phyloP scores from a whole-genome alignment of 768 basidiomycete species.

The Boletus vermiculosoides region DNA sequence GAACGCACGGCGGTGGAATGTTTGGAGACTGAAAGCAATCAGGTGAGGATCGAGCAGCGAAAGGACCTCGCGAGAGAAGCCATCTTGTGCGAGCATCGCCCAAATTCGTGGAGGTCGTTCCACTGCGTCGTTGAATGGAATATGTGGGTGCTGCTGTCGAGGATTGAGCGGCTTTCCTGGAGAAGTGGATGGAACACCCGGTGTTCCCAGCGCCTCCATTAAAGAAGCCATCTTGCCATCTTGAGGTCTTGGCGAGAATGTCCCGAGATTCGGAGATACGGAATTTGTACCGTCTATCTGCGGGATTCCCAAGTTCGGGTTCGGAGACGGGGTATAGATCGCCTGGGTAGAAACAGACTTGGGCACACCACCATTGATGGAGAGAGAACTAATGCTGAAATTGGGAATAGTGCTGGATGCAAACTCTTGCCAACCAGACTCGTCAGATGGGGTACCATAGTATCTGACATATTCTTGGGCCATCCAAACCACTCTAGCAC shows the following conservation, averaged over 20 bases:
- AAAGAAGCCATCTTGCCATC: conserved; percentile 44
- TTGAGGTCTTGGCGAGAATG: conserved; percentile 55
- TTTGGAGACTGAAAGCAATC: conserved; percentile 60
- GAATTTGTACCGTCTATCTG: conserved; percentile 8
- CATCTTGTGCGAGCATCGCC: conserved; percentile 57
- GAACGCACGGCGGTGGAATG: conserved; percentile 57
- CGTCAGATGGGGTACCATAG: conserved; percentile 53
- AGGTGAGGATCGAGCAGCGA: conserved; percentile 59
- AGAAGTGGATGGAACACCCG: conserved; percentile 11
- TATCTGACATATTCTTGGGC: conserved; percentile 62
- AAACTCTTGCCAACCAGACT: conserved; percentile 57
- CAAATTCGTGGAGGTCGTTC: conserved; percentile 42
- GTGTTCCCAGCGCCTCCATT: conserved; percentile 42
- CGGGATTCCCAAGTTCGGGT: conserved; percentile 32
- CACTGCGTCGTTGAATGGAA: conserved; percentile 18
- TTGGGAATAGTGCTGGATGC: conserved; percentile 50
- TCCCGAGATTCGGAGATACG: conserved; percentile 45
- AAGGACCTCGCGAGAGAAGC: conserved; percentile 66
- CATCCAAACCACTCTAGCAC: conserved; percentile 59
- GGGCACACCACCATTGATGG: conserved; percentile 35
- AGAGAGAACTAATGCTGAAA: conserved; percentile 26
- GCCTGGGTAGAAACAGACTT: conserved; percentile 53
- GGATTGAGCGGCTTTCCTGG: conserved; percentile 26
- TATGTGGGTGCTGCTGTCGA: conserved; percentile 26
- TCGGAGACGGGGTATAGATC: conserved; percentile 50